Evolutionary conservation across 305 asterid genomes (phyloP), one percentile per base, ranked within the genome.

Genomic region (Fraxinus floribunda): DNA sequence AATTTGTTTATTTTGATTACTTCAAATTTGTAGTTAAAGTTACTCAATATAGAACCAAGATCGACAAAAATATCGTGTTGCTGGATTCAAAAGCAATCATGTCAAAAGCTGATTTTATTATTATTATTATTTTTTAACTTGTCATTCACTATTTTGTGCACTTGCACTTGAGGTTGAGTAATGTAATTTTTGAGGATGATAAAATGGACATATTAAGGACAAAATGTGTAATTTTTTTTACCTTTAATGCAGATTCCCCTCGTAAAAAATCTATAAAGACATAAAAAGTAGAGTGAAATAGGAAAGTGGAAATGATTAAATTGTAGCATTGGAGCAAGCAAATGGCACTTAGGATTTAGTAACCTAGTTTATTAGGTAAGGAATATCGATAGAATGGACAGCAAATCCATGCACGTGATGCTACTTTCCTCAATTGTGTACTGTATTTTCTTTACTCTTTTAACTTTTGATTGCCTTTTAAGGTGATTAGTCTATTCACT

Each of bases 321-420:
- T 5, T 55, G 64, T n/a, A 55, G 64, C 64, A 18, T 57, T 7
- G 68, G 68, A 57, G 68, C 68, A 57, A 57, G 11, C 68, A 57
- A 57, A 57, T 1, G 2, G 68, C 29, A 18, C 68, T 18, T 57
- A 57, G 68, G 26, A 57, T 57, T 18, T 57, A 57, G 13, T 57
- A n/a, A 18, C 68, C 68, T 57, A 18, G 66, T 57, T 18, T 18
- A 1, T 1, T 57, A 57, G 68, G 68, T 57, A 6, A 10, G 29
- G 68, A 57, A 57, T 66, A 26, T 66, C 74, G 74, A 66, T 66
- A 26, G 36, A 26, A 66, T 9, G 35, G 35, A 66, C 74, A 66
- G 74, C 74, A 66, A 66, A 66, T 66, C 74, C 74, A 66, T 26
- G 74, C 74, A 66, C 74, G 36, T 66, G 74, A 66, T 26, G 16